phyloP scores from a whole-genome alignment of 1,284 basidiomycete species.

The Ceratobasidium papillatum region DNA sequence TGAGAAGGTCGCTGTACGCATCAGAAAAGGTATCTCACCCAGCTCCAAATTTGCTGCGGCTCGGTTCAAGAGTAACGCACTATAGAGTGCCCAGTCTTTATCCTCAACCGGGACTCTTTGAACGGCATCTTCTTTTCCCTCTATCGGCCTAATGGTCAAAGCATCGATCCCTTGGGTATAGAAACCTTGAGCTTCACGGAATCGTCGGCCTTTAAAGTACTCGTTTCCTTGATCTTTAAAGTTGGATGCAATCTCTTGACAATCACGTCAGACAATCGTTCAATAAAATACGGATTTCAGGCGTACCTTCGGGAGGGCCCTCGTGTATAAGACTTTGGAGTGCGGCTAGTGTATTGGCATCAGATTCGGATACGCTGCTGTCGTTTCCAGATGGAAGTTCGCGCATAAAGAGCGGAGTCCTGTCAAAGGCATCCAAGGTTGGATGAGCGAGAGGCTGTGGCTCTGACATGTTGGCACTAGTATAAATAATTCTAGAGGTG shows the following conservation, averaged over 20 bases:
- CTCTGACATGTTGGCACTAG: neutral
- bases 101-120: slow-evolving; percentile 58
- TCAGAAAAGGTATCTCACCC: slow-evolving; percentile 58
- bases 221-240: slow-evolving; percentile 97
- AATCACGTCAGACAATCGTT: slow-evolving; percentile 43
- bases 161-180: slow-evolving; percentile 92
- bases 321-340: slow-evolving; percentile 88
- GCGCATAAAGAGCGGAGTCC: slow-evolving; percentile 91
- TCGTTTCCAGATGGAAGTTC: slow-evolving; percentile 64
- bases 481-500: neutral
- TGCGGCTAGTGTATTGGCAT: slow-evolving; percentile 72
- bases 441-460: neutral
- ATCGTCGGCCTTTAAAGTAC: slow-evolving; percentile 87
- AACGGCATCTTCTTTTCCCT: neutral
- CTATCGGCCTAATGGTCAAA: neutral
- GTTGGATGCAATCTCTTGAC: slow-evolving; percentile 84
- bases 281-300: neutral
- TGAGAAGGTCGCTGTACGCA: neutral
- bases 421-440: slow-evolving; percentile 54
- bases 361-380: slow-evolving; percentile 52
- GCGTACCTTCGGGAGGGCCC: slow-evolving; percentile 91
- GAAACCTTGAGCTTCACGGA: slow-evolving; percentile 87
- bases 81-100: slow-evolving; percentile 65
- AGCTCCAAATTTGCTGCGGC: slow-evolving; percentile 93
- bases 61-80: slow-evolving; percentile 85